Evolutionary conservation across 352 stramenopile species (phyloP).

Genomic region (Globisporangium uncinulatum): DNA sequence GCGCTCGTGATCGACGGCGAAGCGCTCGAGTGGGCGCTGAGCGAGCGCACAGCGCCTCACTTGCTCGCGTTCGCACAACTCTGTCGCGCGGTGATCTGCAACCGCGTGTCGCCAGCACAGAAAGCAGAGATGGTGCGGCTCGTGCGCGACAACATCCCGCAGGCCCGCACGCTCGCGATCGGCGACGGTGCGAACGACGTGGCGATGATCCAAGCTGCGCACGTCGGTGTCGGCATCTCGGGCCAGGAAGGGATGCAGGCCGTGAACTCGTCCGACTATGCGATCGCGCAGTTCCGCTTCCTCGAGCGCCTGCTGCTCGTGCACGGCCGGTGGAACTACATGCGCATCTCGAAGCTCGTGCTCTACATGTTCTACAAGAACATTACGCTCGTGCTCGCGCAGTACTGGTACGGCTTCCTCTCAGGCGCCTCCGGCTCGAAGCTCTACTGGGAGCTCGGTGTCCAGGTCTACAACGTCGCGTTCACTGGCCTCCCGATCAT

Average conservation of each 20-base stretch:
- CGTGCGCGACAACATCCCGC: conserved; percentile 43
- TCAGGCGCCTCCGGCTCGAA: conserved; percentile 89
- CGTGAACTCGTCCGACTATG: conserved; percentile 97
- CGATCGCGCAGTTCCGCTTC: conserved; percentile 96
- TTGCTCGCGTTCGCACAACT: conserved; percentile 51
- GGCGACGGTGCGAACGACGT: conserved; percentile 95
- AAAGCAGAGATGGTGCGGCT: conserved; percentile 78
- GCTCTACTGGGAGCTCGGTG: conserved; percentile 72
- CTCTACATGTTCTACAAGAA: conserved; percentile 99
- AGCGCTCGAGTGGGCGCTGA: conserved; percentile 25
- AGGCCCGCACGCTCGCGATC: conserved; percentile 79
- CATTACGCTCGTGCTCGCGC: conserved; percentile 82
- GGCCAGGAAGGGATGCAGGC: conserved; percentile 92
- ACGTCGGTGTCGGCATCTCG: conserved; percentile 89
- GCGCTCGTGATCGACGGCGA: conserved; percentile 43
- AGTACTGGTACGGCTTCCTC: conserved; percentile 92
- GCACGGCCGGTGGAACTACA: conserved; percentile 97
- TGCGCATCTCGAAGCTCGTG: conserved; percentile 83
- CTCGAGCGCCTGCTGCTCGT: conserved; percentile 94
- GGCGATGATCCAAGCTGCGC: conserved; percentile 90
- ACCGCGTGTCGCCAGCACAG: conserved; percentile 76
- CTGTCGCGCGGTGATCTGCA: conserved; percentile 77
- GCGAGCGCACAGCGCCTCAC: no score
- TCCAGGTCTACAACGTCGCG: conserved; percentile 92
- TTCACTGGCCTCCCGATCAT: conserved; percentile 87